Evolutionary conservation across 2,329 filamentous ascomycete species (phyloP), one percentile per base, ranked within the genome.

Genomic region (Drechslerella coelobrocha): DNA sequence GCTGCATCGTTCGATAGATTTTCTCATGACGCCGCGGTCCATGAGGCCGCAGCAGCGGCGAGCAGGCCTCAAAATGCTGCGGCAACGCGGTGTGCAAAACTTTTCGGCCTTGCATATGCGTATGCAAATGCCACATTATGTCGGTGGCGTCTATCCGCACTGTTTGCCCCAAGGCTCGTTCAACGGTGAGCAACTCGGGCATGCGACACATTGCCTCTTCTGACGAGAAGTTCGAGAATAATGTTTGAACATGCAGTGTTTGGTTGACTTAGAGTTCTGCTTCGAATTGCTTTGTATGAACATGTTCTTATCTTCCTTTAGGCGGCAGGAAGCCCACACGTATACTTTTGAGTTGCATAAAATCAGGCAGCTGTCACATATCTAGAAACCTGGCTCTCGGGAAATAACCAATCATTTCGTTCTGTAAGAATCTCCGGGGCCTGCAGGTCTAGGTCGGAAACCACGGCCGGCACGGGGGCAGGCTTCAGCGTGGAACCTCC

Each of bases 291-390:
- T 71, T 59, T 17, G 61, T 63, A 27, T 31, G 54, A 71, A 57
- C 53, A 43, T 53, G 41, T 53, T 71, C 52, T 71, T 71, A 63
- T 71, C 66, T 45, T 60, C 23, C 50, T 71, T 56, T 71, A 71
- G 66, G 66, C 65, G 65, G 57, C 66, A 71, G 66, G 59, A 59
- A 62, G 66, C 29, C 29, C 6, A 60, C 54, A 41, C 47, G 50
- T 26, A 14, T 7, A n/a, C 19, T 17, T 21, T 7, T 19, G 9
- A 45, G 34, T 24, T 24, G 59, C 26, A 59, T 54, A 19, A 55
- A 62, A 71, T 63, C 59, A 71, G 66, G 66, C 66, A 71, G 59
- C 66, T 71, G 66, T 60, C 57, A 50, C 59, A 45, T 59, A 62
- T 62, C 53, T 24, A 53, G 59, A n/a, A n/a, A 51, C 66, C 66